A percentile compares a stretch with the other conserved stretches of the same genome.
phyloP scores from a whole-genome alignment of 768 basidiomycete genomes.

The Naganishia vishniacii region DNA sequence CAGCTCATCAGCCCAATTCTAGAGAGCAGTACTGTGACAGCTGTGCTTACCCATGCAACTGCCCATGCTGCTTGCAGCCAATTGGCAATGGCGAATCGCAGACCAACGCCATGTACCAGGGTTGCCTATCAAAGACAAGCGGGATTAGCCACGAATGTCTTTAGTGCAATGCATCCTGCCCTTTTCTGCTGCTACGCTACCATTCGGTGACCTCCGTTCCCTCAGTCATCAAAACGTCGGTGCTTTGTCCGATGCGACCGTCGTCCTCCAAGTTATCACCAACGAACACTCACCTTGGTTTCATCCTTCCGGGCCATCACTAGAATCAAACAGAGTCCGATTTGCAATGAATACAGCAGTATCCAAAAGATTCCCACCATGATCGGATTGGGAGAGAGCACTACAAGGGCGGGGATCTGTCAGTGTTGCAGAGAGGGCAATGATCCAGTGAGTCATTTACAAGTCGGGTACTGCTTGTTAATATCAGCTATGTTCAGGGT shows the following conservation, averaged over 20 bases:
- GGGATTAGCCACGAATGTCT: neutral
- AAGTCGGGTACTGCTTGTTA: slow-evolving; percentile 41
- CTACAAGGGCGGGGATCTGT: neutral
- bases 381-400: slow-evolving; percentile 61
- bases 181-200: neutral
- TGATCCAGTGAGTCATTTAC: neutral
- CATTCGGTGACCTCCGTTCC: neutral
- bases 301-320: slow-evolving; percentile 66
- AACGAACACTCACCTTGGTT: slow-evolving; percentile 60
- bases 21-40: too few species aligned
- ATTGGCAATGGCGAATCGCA: slow-evolving; percentile 69
- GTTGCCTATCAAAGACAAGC: slow-evolving; percentile 53
- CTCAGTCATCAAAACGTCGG: too few species aligned
- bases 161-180: neutral
- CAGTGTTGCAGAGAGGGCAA: neutral
- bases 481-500: slow-evolving; percentile 32
- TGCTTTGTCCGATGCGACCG: too few species aligned
- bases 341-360: slow-evolving; percentile 42
- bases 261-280: neutral
- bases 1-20: neutral
- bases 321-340: slow-evolving; percentile 78
- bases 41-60: slow-evolving; percentile 55
- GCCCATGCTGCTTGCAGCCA: slow-evolving; percentile 77
- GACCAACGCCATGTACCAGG: slow-evolving; percentile 71
- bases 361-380: slow-evolving; percentile 49